phyloP scores from a whole-genome alignment of 164 flowering plant species.

The Akebia trifoliata region DNA sequence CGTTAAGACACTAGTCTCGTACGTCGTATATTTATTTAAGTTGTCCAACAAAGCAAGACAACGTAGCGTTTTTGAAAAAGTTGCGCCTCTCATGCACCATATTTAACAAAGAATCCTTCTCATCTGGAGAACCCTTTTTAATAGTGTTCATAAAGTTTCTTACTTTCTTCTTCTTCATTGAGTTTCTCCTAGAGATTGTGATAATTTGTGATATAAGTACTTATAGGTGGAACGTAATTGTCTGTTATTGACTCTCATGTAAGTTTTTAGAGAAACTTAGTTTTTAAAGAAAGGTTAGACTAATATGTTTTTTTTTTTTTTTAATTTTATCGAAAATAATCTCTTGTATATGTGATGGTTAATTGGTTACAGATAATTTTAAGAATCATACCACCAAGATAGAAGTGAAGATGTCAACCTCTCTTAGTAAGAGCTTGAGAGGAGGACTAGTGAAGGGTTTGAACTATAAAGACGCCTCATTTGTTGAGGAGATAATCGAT shows the following conservation, averaged over 20 bases:
- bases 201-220: too few species aligned
- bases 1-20: not conserved
- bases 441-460: slow-evolving; percentile 38
- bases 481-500: slow-evolving; percentile 35
- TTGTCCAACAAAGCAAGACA: slow-evolving; percentile 10
- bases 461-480: slow-evolving; percentile 16
- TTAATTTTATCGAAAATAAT: not conserved
- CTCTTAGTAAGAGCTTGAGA: slow-evolving; percentile 49
- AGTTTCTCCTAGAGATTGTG: too few species aligned
- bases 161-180: too few species aligned
- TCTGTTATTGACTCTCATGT: too few species aligned
- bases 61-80: not conserved
- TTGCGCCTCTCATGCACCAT: too few species aligned
- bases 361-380: slow-evolving; percentile 1
- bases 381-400: too few species aligned
- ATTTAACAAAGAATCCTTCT: too few species aligned
- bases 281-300: not conserved
- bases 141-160: too few species aligned
- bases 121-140: too few species aligned
- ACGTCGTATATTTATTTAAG: not conserved
- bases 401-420: slow-evolving; percentile 26
- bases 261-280: too few species aligned
- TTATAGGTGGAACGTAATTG: not conserved
- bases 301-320: not conserved
- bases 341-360: not conserved